Evolutionary conservation across 1,139 yeast species (phyloP).

Genomic region (Magnusiomyces suaveolens): DNA sequence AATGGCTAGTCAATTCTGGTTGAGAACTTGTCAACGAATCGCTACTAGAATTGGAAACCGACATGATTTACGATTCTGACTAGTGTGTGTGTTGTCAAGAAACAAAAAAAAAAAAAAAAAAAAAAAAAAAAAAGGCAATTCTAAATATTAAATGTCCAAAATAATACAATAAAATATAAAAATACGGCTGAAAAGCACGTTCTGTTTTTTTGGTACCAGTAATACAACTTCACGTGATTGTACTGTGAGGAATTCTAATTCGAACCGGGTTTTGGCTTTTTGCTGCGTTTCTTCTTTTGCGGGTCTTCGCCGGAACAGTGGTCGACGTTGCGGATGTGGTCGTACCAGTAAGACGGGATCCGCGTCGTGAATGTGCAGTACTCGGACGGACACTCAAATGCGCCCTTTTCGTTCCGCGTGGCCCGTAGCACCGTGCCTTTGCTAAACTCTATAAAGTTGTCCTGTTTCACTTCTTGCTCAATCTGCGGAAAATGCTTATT

Average conservation of each 20-base stretch:
- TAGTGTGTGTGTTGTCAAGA: too few species aligned
- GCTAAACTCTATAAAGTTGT: constrained; percentile 20
- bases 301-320: constrained; percentile 25
- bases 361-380: constrained; percentile 25
- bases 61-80: too few species aligned
- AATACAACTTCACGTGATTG: too few species aligned
- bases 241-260: neutral
- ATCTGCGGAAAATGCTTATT: constrained; percentile 24
- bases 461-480: constrained; percentile 17
- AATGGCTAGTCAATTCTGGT: too few species aligned
- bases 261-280: neutral
- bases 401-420: constrained; percentile 21
- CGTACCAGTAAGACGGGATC: constrained; percentile 26
- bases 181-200: too few species aligned
- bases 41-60: too few species aligned
- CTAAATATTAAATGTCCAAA: too few species aligned
- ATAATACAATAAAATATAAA: too few species aligned
- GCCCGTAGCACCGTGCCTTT: constrained; percentile 19
- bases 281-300: constrained; percentile 16
- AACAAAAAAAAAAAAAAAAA: too few species aligned
- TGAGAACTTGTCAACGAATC: too few species aligned
- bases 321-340: constrained; percentile 25
- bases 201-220: too few species aligned
- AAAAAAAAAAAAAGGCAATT: too few species aligned
- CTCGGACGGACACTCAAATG: constrained; percentile 22